A percentile compares a stretch with the other conserved stretches of the same genome.
Evolutionary conservation across 2,329 filamentous ascomycete genomes (phyloP).

Genomic region (Exophiala xenobiotica): DNA sequence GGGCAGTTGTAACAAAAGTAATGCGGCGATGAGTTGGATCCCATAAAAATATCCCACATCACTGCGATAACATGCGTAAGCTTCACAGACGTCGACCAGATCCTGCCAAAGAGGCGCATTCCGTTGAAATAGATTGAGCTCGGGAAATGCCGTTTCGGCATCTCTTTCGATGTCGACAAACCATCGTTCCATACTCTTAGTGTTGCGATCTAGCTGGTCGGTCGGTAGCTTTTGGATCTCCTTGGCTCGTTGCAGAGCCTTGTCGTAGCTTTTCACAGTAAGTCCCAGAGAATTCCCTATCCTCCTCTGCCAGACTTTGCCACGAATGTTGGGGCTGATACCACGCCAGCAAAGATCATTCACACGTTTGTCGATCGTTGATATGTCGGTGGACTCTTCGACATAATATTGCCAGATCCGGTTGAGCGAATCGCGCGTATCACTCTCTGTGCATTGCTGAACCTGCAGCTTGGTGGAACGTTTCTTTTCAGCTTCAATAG

Average conservation of each 20-base stretch:
- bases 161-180: constrained; percentile 56
- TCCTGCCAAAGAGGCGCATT: constrained; percentile 55
- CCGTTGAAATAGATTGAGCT: constrained; percentile 57
- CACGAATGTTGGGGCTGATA: constrained; percentile 56
- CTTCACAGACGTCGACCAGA: constrained; percentile 59
- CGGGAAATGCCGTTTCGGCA: constrained; percentile 56
- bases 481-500: constrained; percentile 59
- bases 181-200: constrained; percentile 50
- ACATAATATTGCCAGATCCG: constrained; percentile 63
- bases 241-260: constrained; percentile 57
- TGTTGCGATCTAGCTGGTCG: constrained; percentile 42
- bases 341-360: constrained; percentile 66
- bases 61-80: constrained; percentile 63
- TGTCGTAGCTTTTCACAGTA: constrained; percentile 55
- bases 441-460: constrained; percentile 50
- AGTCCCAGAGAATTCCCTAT: constrained; percentile 62
- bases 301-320: constrained; percentile 59
- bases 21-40: constrained; percentile 59
- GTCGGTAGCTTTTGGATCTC: constrained; percentile 42
- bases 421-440: constrained; percentile 54
- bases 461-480: constrained; percentile 50
- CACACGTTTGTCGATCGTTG: constrained; percentile 54
- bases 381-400: constrained; percentile 58
- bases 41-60: constrained; percentile 62
- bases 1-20: constrained; percentile 58